Conservation (phyloP, 306 rosid species). For the Herpetospermum pedunculosum region DNA sequence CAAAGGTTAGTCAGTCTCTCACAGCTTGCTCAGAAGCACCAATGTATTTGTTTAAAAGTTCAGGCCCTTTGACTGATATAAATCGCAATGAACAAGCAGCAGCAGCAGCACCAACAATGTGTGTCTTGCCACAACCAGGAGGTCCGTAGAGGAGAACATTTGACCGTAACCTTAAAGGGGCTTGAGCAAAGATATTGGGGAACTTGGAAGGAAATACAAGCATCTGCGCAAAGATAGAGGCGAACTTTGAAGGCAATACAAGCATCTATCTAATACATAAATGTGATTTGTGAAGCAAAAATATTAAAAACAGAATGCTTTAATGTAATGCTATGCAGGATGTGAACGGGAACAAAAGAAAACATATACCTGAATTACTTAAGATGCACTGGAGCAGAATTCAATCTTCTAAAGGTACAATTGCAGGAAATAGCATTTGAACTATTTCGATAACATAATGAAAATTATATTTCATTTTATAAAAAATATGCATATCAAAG, state of each 20-base stretch:
- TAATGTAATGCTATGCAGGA: not conserved
- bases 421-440: not conserved
- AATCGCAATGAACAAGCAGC: constrained; percentile 86
- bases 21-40: constrained; percentile 99
- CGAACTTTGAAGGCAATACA: constrained; percentile 84
- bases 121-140: constrained; percentile 98
- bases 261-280: constrained; percentile 67
- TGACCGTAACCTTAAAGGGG: constrained; percentile 89
- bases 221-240: constrained; percentile 77
- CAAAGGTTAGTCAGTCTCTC: constrained; percentile 22
- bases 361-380: not conserved
- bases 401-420: not conserved
- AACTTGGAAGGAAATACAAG: constrained; percentile 88
- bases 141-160: constrained; percentile 92
- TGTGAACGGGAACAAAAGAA: not conserved
- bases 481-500: not conserved
- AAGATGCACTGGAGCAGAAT: not conserved
- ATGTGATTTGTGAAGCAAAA: not conserved
- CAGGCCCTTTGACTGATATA: constrained; percentile 91
- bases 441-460: not conserved
- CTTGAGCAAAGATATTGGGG: constrained; percentile 72
- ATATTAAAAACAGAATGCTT: not conserved
- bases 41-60: constrained; percentile 83
- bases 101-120: constrained; percentile 93
- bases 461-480: not conserved